These are phyloP conservation scores for Clathrospora elynae DNA, from an alignment of 2,329 filamentous ascomycete species.

Conservation along the genomic window DNA sequence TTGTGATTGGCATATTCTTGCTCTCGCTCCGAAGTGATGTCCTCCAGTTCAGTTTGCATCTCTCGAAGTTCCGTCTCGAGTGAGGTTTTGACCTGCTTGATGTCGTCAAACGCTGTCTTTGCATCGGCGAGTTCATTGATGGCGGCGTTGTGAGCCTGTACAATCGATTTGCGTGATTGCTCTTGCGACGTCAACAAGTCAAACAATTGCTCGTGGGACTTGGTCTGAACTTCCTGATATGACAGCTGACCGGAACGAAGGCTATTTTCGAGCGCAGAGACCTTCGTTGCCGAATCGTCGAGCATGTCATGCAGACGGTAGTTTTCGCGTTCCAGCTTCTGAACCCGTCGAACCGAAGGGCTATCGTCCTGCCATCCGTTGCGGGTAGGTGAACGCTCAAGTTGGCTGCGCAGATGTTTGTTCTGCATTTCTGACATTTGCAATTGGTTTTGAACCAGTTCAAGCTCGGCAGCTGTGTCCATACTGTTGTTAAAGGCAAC, in stretches of 20 bases:
- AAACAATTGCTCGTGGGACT: constrained; percentile 91
- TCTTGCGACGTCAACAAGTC: constrained; percentile 93
- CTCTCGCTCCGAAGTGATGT: constrained; percentile 77
- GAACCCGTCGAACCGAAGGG: constrained; percentile 77
- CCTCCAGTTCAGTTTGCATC: constrained; percentile 78
- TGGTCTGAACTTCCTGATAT: constrained; percentile 86
- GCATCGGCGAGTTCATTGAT: constrained; percentile 84
- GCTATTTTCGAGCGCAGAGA: constrained; percentile 84
- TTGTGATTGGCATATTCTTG: constrained; percentile 86
- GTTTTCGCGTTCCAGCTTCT: constrained; percentile 92
- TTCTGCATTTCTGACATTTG: constrained; percentile 96
- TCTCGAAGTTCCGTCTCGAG: constrained; percentile 89
- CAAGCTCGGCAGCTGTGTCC: constrained; percentile 87
- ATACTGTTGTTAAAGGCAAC: constrained; percentile 84
- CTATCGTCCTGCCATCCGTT: constrained; percentile 73
- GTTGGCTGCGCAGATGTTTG: constrained; percentile 84
- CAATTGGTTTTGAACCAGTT: constrained; percentile 90
- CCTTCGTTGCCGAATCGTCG: constrained; percentile 90
- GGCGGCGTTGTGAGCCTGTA: constrained; percentile 84
- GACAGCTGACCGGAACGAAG: constrained; percentile 87
- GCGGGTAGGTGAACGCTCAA: constrained; percentile 70
- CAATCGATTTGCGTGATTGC: constrained; percentile 78
- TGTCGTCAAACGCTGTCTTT: constrained; percentile 83
- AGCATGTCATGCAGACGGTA: constrained; percentile 90
- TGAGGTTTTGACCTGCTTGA: constrained; percentile 78